These are phyloP conservation scores for Talaromyces islandicus DNA, from an alignment of 2,329 filamentous ascomycete genomes.

Conservation along the genomic window DNA sequence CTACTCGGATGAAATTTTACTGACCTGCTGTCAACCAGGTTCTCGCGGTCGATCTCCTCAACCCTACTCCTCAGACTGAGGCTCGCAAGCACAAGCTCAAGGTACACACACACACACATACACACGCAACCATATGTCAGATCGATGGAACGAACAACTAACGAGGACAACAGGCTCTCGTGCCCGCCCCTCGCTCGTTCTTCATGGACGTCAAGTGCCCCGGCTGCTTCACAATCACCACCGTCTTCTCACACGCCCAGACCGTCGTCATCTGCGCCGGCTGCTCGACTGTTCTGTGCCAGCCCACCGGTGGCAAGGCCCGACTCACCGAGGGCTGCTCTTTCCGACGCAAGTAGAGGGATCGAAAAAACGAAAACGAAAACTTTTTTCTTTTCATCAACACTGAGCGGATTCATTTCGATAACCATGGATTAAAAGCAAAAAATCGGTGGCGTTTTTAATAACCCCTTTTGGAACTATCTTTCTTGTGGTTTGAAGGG, in stretches of 20 bases:
- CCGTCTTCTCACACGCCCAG: constrained; percentile 99
- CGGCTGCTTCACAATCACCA: constrained; percentile 99
- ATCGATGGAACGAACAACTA: background rate
- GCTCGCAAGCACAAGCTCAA: constrained; percentile 99
- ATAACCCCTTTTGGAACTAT: background rate
- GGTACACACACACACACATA: constrained; percentile 52
- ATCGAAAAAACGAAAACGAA: constrained; percentile 1
- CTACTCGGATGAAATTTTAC: constrained; percentile 9
- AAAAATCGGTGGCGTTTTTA: constrained; percentile 17
- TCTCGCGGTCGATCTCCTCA: constrained; percentile 99
- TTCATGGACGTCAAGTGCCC: constrained; percentile 99
- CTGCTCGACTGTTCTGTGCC: constrained; percentile 99
- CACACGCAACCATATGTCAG: background rate
- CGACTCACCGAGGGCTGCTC: constrained; percentile 99
- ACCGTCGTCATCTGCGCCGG: constrained; percentile 99
- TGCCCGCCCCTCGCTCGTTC: constrained; percentile 95
- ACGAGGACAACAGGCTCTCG: constrained; percentile 62
- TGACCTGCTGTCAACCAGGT: constrained; percentile 55
- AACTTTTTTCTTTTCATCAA: background rate
- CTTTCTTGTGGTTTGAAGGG: background rate
- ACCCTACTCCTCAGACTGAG: constrained; percentile 96
- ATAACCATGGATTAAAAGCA: constrained; percentile 16
- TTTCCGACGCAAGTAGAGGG: constrained; percentile 97
- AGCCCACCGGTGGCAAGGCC: constrained; percentile 98
- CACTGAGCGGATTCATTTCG: constrained; percentile 1